Percentiles rank a stretch among this genome's conserved stretches.
These are phyloP conservation scores for Tulasnella sp. DNA, from an alignment of 768 basidiomycete genomes.

Conservation along the genomic window DNA sequence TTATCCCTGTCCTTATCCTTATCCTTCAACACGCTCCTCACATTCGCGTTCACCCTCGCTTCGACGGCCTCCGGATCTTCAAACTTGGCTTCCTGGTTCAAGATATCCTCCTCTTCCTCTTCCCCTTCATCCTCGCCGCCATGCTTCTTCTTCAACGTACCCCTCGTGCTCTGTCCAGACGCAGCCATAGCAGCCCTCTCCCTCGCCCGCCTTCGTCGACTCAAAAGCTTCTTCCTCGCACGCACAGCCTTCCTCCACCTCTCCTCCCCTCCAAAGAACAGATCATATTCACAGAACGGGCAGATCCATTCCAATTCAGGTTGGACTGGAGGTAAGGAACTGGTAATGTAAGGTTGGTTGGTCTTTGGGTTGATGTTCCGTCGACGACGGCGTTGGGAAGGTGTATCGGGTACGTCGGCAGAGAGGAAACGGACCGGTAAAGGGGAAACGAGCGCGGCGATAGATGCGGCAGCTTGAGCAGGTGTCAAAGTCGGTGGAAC, in stretches of 20 bases:
- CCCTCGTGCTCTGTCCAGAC: slow-evolving; percentile 25
- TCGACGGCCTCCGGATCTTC: slow-evolving; percentile 23
- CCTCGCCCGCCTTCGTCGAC: slow-evolving; percentile 55
- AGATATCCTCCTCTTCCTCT: slow-evolving; percentile 25
- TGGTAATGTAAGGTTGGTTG: not conserved
- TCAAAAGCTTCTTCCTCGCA: slow-evolving; percentile 69
- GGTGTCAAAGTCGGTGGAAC: slow-evolving; percentile 19
- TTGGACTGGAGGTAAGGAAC: slow-evolving; percentile 32
- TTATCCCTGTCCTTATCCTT: slow-evolving; percentile 23
- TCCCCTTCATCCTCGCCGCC: slow-evolving; percentile 14
- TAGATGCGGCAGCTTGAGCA: slow-evolving; percentile 31
- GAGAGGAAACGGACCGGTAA: slow-evolving; percentile 55
- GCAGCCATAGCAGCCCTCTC: slow-evolving; percentile 56
- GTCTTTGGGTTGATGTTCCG: not conserved
- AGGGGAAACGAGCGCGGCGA: slow-evolving; percentile 46
- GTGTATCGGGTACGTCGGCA: slow-evolving; percentile 35
- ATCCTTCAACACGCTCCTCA: slow-evolving; percentile 23
- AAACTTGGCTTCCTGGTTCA: slow-evolving; percentile 25
- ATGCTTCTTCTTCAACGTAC: slow-evolving; percentile 7
- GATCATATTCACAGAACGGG: slow-evolving; percentile 81
- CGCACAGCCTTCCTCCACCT: slow-evolving; percentile 55
- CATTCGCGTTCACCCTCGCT: slow-evolving; percentile 23
- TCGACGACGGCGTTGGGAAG: slow-evolving; percentile 17
- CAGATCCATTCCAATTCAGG: slow-evolving; percentile 89
- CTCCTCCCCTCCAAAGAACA: slow-evolving; percentile 80